Percentiles rank a stretch among this genome's conserved stretches.
Conservation (phyloP, 495 filamentous ascomycete genomes). For the Penicillium pulvis region DNA sequence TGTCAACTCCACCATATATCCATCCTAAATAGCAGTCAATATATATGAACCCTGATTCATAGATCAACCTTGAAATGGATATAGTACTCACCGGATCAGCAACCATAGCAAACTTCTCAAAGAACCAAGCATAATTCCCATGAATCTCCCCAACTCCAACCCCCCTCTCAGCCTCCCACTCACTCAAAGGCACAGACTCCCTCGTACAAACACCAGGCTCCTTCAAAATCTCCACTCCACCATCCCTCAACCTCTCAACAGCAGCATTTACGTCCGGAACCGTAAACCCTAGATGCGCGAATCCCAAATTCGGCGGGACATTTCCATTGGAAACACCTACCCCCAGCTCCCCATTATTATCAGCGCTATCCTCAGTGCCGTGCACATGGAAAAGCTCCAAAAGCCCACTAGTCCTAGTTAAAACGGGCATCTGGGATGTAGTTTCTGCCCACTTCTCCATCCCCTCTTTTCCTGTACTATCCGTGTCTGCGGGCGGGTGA, state of each 20-base stretch:
- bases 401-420: conserved; percentile 35
- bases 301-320: conserved; percentile 37
- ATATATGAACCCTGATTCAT: too few species aligned
- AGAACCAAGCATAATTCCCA: conserved; percentile 37
- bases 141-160: conserved; percentile 38
- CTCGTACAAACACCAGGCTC: conserved; percentile 34
- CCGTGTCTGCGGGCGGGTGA: conserved; percentile 30
- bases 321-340: conserved; percentile 31
- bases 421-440: conserved; percentile 19
- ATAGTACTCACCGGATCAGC: conserved; percentile 39
- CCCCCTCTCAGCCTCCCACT: conserved; percentile 40
- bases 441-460: conserved; percentile 31
- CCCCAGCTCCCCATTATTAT: neutral
- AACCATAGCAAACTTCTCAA: conserved; percentile 43
- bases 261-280: conserved; percentile 38
- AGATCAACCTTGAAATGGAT: too few species aligned
- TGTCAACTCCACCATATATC: conserved; percentile 32
- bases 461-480: conserved; percentile 1
- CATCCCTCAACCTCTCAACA: conserved; percentile 31
- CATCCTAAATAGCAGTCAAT: conserved; percentile 17
- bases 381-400: conserved; percentile 43
- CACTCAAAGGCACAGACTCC: conserved; percentile 35
- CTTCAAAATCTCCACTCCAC: conserved; percentile 39
- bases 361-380: conserved; percentile 25
- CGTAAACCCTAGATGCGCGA: conserved; percentile 44